Percentiles rank a stretch among this genome's conserved stretches.
Evolutionary conservation across 352 stramenopile species (phyloP).

Genomic region (Pythium apleroticum): DNA sequence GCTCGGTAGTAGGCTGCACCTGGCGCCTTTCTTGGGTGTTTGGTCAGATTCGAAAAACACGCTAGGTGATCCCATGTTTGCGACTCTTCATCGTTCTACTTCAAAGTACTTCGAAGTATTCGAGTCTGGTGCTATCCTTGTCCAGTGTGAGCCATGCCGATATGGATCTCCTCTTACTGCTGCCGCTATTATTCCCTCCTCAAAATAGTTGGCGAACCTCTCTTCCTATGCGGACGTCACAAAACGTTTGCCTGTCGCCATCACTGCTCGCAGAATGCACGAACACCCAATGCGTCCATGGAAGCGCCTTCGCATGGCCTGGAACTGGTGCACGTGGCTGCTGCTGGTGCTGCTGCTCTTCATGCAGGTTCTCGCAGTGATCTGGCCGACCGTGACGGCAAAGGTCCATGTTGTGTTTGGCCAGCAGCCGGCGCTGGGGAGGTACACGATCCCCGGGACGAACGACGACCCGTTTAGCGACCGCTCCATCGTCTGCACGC

Average conservation of each 20-base stretch:
- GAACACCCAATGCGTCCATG: neutral
- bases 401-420: slow-evolving; percentile 20
- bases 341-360: slow-evolving; percentile 14
- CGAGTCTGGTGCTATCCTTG: too few relatives aligned
- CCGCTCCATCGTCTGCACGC: slow-evolving; percentile 39
- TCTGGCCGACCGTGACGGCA: slow-evolving; percentile 30
- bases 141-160: too few relatives aligned
- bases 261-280: neutral
- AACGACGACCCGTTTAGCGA: slow-evolving; percentile 51
- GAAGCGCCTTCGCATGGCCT: neutral
- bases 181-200: too few relatives aligned
- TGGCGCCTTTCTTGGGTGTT: too few relatives aligned
- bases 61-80: too few relatives aligned
- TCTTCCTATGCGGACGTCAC: too few relatives aligned
- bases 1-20: too few relatives aligned
- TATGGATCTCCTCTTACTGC: too few relatives aligned
- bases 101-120: too few relatives aligned
- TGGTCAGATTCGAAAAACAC: too few relatives aligned
- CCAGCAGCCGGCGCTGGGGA: slow-evolving; percentile 3
- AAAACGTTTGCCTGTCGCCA: neutral
- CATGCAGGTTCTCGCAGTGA: slow-evolving; percentile 14
- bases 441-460: slow-evolving; percentile 11
- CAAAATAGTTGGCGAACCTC: too few relatives aligned
- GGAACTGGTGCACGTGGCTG: slow-evolving; percentile 10
- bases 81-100: too few relatives aligned